Evolutionary conservation across 2,329 filamentous ascomycete species (phyloP), one percentile per base, ranked within the genome.

Genomic region (Aspergillus ochraceoroseus): DNA sequence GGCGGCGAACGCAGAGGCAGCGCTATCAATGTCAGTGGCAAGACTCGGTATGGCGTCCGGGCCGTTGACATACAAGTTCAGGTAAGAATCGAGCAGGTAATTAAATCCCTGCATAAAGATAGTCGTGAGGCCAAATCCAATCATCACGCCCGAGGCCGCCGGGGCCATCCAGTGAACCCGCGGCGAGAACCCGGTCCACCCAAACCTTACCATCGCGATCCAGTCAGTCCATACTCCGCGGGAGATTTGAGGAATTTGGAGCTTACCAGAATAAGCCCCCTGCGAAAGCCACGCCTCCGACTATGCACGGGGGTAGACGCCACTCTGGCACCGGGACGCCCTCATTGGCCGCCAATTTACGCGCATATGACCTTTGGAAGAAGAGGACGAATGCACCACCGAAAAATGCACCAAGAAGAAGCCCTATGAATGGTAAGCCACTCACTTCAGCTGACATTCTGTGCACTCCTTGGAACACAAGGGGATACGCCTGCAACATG

Each of bases 51-150:
- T n/a, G n/a, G n/a, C n/a, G n/a, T n/a, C n/a, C n/a, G n/a, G n/a
- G n/a, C n/a, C n/a, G n/a, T n/a, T n/a, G n/a, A 54, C 64, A 57
- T 46, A 68, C 64, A 67, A 52, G 15, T 57, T 58, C 19, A 67
- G 51, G 46, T 67, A 68, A 1, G 62, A 59, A 27, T 67, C 65
- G 15, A 69, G 58, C 27, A 68, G 34, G 30, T 67, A 62, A 30
- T 62, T 63, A 47, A 63, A 65, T 12, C 58, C 55, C 31, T 59
- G 56, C 25, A 63, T 39, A 41, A 64, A 64, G 41, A 64, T 61
- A 17, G 53, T 53, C 20, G 54, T 55, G 22, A 63, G 57, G 6
- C 58, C 59, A 31, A 63, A 63, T 4, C 59, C 60, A 7, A 52
- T 54, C 13, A 61, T 27, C 1, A 62, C 31, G n/a, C 62, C 62